Conservation (phyloP, 768 basidiomycete genomes). For the Cystofilobasidium ferigula region DNA sequence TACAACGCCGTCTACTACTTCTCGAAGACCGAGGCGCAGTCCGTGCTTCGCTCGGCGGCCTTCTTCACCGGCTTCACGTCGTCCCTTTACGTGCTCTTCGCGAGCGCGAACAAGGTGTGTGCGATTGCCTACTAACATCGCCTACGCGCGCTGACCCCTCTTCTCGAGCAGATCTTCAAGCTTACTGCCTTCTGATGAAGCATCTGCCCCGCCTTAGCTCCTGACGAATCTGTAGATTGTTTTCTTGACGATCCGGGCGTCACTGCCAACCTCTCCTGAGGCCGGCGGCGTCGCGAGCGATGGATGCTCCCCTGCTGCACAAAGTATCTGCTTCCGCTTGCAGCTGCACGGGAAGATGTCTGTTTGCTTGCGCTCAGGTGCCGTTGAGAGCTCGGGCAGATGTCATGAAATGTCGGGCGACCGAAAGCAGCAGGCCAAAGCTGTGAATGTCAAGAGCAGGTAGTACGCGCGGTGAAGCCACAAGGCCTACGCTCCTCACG, state of each 20-base stretch:
- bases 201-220: too few relatives aligned
- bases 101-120: slow-evolving; percentile 16
- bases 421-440: too few relatives aligned
- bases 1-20: slow-evolving; percentile 13
- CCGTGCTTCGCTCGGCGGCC: slow-evolving; percentile 6
- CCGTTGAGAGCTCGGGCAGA: too few relatives aligned
- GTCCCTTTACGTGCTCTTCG: slow-evolving; percentile 13
- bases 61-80: slow-evolving; percentile 4
- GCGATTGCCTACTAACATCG: neutral
- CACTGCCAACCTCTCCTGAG: too few relatives aligned
- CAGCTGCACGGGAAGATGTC: too few relatives aligned
- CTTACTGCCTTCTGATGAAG: slow-evolving; percentile 1
- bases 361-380: too few relatives aligned
- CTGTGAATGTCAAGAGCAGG: neutral
- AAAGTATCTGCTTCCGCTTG: too few relatives aligned
- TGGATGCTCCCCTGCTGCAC: too few relatives aligned
- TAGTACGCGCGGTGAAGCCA: too few relatives aligned
- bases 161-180: neutral
- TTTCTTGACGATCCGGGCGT: neutral
- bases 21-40: neutral
- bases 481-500: too few relatives aligned
- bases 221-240: neutral
- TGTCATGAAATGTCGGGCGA: too few relatives aligned
- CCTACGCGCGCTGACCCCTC: neutral
- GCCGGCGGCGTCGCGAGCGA: too few relatives aligned